These are phyloP conservation scores for Phycomyces blakesleeanus DNA, from an alignment of 192 early-diverging fungal species.

Conservation along the genomic window DNA sequence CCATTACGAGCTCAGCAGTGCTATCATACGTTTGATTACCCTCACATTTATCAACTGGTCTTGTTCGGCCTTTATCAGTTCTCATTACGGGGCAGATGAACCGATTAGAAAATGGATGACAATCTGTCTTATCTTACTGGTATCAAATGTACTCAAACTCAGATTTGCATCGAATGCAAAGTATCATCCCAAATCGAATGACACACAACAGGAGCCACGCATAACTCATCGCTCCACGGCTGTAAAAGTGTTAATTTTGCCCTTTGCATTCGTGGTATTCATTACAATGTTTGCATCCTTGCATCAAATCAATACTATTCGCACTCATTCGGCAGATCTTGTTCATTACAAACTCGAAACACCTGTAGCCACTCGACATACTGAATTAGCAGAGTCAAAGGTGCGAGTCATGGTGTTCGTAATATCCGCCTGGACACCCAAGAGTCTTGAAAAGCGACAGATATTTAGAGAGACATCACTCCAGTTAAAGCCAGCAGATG, in stretches of 20 bases:
- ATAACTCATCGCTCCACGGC: slow-evolving; percentile 34
- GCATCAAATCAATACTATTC: slow-evolving; percentile 41
- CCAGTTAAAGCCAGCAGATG: slow-evolving; percentile 41
- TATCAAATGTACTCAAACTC: slow-evolving; percentile 39
- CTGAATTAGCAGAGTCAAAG: slow-evolving; percentile 24
- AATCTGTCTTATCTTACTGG: slow-evolving; percentile 41
- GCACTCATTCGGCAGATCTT: slow-evolving; percentile 27
- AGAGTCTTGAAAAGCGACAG: slow-evolving; percentile 43
- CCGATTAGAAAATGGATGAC: slow-evolving; percentile 58
- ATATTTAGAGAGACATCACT: slow-evolving; percentile 45
- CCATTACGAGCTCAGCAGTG: slow-evolving; percentile 50
- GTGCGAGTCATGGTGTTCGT: slow-evolving; percentile 51
- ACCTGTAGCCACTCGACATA: slow-evolving; percentile 24
- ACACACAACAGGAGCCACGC: slow-evolving; percentile 17
- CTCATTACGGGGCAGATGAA: slow-evolving; percentile 50
- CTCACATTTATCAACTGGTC: slow-evolving; percentile 53
- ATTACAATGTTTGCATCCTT: slow-evolving; percentile 52
- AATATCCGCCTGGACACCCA: slow-evolving; percentile 55
- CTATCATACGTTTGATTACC: slow-evolving; percentile 48
- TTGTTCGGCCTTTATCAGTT: slow-evolving; percentile 43
- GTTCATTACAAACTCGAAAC: slow-evolving; percentile 26
- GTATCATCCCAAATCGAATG: slow-evolving; percentile 24
- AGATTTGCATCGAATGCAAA: slow-evolving; percentile 30
- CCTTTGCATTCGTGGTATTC: slow-evolving; percentile 47
- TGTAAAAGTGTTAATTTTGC: slow-evolving; percentile 41